Evolutionary conservation across 345 rosid genomes (phyloP).

Genomic region (Triadica sebifera): DNA sequence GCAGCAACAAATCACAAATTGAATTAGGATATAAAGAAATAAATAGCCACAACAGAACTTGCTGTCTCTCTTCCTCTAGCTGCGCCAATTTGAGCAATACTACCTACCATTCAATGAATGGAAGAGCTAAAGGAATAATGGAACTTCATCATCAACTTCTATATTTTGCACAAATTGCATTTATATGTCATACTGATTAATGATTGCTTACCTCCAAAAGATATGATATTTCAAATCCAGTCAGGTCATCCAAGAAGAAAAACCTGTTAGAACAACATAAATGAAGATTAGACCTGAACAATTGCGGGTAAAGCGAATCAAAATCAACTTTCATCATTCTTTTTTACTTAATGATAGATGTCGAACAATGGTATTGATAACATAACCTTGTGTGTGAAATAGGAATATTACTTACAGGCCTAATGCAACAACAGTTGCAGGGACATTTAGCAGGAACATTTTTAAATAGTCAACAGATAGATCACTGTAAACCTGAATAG

Average conservation of each 20-base stretch:
- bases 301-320: background rate
- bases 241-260: constrained; percentile 91
- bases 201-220: constrained; percentile 68
- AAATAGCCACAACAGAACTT: background rate
- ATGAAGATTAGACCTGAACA: constrained; percentile 2
- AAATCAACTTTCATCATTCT: background rate
- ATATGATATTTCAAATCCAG: constrained; percentile 89
- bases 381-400: background rate
- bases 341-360: too few species aligned
- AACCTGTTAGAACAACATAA: constrained; percentile 46
- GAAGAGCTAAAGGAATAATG: background rate
- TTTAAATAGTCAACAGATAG: constrained; percentile 82
- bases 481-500: constrained; percentile 80
- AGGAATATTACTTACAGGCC: constrained; percentile 44
- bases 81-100: too few species aligned
- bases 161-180: too few species aligned
- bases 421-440: constrained; percentile 79
- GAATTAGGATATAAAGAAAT: background rate
- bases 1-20: background rate
- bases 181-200: background rate
- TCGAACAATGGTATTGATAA: too few species aligned
- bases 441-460: constrained; percentile 86
- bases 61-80: background rate
- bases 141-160: too few species aligned
- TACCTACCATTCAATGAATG: too few species aligned